Conservation (phyloP, 1,284 basidiomycete species). For the Malassezia equina region DNA sequence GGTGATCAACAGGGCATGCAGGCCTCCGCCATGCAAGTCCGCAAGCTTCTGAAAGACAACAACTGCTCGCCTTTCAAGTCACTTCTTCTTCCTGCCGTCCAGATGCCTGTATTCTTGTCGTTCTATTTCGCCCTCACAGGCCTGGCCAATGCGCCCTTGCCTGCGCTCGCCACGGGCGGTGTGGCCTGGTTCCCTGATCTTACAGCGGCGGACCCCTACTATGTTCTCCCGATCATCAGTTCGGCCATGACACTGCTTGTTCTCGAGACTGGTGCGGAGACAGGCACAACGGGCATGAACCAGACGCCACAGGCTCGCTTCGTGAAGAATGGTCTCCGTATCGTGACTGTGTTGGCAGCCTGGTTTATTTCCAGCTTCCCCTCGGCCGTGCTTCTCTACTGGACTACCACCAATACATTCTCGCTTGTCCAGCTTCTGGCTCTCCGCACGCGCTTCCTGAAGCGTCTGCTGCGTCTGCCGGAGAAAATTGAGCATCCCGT, state of each 20-base stretch:
- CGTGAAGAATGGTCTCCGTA: conserved; percentile 62
- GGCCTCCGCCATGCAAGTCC: conserved; percentile 55
- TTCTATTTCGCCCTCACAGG: conserved; percentile 73
- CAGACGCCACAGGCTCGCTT: conserved; percentile 56
- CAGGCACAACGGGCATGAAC: conserved; percentile 50
- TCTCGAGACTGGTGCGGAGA: conserved; percentile 56
- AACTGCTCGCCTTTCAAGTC: conserved; percentile 60
- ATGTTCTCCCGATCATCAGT: conserved; percentile 62
- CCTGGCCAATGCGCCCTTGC: conserved; percentile 63
- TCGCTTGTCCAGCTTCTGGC: conserved; percentile 52
- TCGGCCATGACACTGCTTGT: conserved; percentile 62
- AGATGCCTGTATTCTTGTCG: conserved; percentile 69
- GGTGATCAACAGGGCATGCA: conserved; percentile 57
- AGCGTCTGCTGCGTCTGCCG: conserved; percentile 23
- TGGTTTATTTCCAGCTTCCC: conserved; percentile 55
- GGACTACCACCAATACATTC: conserved; percentile 53
- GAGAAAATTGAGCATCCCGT: conserved; percentile 24
- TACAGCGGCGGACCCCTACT: conserved; percentile 67
- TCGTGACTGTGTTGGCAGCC: conserved; percentile 57
- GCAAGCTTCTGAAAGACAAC: conserved; percentile 60
- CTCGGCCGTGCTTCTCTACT: conserved; percentile 55
- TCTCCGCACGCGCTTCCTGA: conserved; percentile 25
- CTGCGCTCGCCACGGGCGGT: conserved; percentile 68
- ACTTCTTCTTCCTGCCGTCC: conserved; percentile 57
- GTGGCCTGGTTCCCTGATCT: conserved; percentile 67